These are phyloP conservation scores for Tricholoma flavovirens DNA, from an alignment of 768 basidiomycete species.

Conservation along the genomic window DNA sequence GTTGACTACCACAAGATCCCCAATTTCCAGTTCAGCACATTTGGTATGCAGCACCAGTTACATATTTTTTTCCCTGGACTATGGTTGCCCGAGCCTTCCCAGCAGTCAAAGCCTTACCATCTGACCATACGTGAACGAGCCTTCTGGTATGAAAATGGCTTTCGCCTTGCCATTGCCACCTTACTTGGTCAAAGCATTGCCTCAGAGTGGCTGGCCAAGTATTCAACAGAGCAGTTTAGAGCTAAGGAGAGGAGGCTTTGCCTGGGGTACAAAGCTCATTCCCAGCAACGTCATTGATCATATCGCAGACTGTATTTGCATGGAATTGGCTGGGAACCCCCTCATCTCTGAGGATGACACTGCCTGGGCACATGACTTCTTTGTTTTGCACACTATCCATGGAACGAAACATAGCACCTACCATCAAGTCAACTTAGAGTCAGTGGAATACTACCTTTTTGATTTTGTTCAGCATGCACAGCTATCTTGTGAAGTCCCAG, in stretches of 20 bases:
- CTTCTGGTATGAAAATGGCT: conserved; percentile 18
- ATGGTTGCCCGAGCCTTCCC: conserved; percentile 3
- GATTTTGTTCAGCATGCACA: not conserved
- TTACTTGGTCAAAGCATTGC: not conserved
- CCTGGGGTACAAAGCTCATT: conserved; percentile 16
- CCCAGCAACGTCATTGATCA: not conserved
- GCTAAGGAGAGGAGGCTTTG: conserved; percentile 14
- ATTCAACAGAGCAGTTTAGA: conserved; percentile 15
- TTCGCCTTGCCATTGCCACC: conserved; percentile 18
- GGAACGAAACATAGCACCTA: conserved; percentile 20
- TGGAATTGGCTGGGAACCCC: not conserved
- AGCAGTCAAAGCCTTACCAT: not conserved
- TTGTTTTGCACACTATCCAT: conserved; percentile 24
- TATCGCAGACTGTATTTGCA: conserved; percentile 15
- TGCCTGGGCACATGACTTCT: conserved; percentile 15
- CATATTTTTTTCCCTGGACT: conserved; percentile 23
- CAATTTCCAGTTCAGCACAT: conserved; percentile 22
- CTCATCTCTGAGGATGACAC: not conserved
- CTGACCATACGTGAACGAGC: conserved; percentile 8
- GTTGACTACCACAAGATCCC: conserved; percentile 23
- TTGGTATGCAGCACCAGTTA: conserved; percentile 12
- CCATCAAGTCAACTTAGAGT: conserved; percentile 2
- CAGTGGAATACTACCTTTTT: not conserved
- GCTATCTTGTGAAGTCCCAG: not conserved
- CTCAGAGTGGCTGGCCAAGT: conserved; percentile 22